Conservation (phyloP, 148 eudicot genomes). For the Dysphania ambrosioides region DNA sequence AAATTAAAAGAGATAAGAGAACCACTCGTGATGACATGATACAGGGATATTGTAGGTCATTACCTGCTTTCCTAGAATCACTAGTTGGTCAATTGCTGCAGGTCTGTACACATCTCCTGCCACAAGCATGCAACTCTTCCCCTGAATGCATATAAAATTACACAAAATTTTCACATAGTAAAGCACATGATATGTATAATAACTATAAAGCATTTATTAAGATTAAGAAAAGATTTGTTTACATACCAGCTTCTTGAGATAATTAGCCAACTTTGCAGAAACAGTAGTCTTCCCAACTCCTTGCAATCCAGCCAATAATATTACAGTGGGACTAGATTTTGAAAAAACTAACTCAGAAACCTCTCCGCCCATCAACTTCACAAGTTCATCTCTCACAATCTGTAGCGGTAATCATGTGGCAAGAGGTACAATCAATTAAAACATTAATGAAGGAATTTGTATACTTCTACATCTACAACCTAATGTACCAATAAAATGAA, state of each 20-base stretch:
- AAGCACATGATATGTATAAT: not conserved
- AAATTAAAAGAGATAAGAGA: not conserved
- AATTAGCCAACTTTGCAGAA: conserved; percentile 81
- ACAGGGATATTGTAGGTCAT: not conserved
- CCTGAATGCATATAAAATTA: conserved; percentile 42
- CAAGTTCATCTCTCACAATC: conserved; percentile 91
- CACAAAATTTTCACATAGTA: not conserved
- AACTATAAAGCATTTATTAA: not conserved
- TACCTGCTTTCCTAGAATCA: conserved; percentile 88
- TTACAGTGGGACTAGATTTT: conserved; percentile 82
- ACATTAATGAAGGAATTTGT: not conserved
- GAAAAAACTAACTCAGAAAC: conserved; percentile 87
- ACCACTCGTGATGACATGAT: not conserved
- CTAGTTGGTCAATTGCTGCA: conserved; percentile 96
- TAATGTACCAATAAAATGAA: not conserved
- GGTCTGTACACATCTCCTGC: conserved; percentile 99
- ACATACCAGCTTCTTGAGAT: conserved; percentile 86
- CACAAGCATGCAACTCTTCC: conserved; percentile 94
- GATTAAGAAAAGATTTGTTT: conserved; percentile 5
- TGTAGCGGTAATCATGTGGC: conserved; percentile 34
- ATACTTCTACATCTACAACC: not conserved
- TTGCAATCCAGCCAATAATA: conserved; percentile 91
- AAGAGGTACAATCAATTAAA: not conserved
- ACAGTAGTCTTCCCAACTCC: conserved; percentile 99
- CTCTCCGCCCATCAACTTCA: conserved; percentile 90